Evolutionary conservation across 2,329 filamentous ascomycete genomes (phyloP), one percentile per base, ranked within the genome.

Genomic region (Stemphylium lycopersici): DNA sequence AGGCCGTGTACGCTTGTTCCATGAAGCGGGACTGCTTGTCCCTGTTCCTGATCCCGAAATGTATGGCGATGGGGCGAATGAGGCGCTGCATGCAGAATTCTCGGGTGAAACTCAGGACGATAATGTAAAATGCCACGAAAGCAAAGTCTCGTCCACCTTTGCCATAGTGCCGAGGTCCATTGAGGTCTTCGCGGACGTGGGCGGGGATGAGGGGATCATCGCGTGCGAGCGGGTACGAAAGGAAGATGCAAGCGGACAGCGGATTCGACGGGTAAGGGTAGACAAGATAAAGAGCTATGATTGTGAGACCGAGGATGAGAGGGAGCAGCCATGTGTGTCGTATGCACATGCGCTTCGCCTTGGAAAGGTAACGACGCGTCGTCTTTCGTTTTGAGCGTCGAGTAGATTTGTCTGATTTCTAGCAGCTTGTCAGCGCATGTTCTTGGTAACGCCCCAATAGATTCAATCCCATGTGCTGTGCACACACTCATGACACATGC

Each of bases 41-140:
- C 52, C 87, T 84, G 59, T 84, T 86, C 56, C 79, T 83, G 69
- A 97, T 86, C 13, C 90, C 90, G 49, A 81, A 86, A 63, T 80
- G 82, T 38, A 85, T 81, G 5, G 91, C 91, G 58, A 93, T 80
- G 0, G 92, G 93, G 11, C 88, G 86, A 54, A 97, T 85, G 45
- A 96, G 68, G 68, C 91, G 88, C 78, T 96, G 93, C 93, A 96
- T 97, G 78, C 96, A 83, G 76, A 96, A 96, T 76, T 98, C 93
- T 71, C 93, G 90, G 10, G 91, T 96, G 75, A 98, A 97, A 57
- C 90, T 92, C 56, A 98, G 83, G 18, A 97, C 88, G 52, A 97
- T 80, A 36, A 86, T 93, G 78, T 97, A 97, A 79, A 97, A 97
- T 55, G 81, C 79, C 49, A 97, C 90, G 68, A 98, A 93, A 38